Evolutionary conservation across 164 flowering plant species (phyloP).

Genomic region (Sedum album): DNA sequence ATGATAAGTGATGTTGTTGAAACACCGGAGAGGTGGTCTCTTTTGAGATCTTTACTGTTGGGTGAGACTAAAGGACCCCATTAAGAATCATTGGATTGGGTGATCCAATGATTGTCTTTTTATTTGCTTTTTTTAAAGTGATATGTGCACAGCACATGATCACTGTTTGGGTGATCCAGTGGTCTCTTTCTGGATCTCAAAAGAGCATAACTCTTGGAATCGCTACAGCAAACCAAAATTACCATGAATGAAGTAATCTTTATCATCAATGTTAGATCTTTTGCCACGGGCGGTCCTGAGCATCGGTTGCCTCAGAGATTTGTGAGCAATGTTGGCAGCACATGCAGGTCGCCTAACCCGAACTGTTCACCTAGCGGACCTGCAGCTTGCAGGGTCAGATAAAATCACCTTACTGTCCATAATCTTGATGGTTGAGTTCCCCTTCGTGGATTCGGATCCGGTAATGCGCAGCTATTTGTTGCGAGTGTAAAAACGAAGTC

Average conservation of each 20-base stretch:
- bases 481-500: too few relatives aligned
- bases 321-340: conserved; percentile 37
- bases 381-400: conserved; percentile 76
- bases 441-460: conserved; percentile 33
- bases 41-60: too few relatives aligned
- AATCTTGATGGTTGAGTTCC: neutral
- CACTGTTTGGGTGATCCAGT: too few relatives aligned
- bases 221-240: conserved; percentile 44
- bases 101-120: too few relatives aligned
- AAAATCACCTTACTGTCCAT: conserved; percentile 3
- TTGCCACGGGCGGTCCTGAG: conserved; percentile 41
- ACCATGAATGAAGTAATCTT: conserved; percentile 28
- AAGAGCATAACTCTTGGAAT: too few relatives aligned
- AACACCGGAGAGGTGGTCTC: too few relatives aligned
- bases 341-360: conserved; percentile 70
- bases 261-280: conserved; percentile 17
- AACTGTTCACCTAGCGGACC: conserved; percentile 67
- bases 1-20: conserved; percentile 96
- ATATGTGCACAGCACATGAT: too few relatives aligned
- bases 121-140: too few relatives aligned
- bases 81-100: too few relatives aligned
- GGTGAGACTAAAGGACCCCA: too few relatives aligned
- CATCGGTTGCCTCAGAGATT: conserved; percentile 37
- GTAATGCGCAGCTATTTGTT: conserved; percentile 41
- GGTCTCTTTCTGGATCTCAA: too few relatives aligned